phyloP scores from a whole-genome alignment of 2,329 filamentous ascomycete genomes.

The Colletotrichum caudatum region DNA sequence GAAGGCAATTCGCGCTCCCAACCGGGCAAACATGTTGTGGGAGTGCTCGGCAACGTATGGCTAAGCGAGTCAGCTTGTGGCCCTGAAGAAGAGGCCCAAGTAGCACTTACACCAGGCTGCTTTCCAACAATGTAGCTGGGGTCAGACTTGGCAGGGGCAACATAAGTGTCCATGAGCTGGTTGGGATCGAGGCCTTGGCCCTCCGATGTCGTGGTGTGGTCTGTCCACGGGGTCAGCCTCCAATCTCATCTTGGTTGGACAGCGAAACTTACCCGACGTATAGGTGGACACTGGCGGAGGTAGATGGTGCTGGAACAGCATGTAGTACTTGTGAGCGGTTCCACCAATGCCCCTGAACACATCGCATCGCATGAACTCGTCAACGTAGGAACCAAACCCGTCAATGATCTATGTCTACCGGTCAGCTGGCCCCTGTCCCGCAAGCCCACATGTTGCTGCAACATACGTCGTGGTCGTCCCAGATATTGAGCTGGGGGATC shows the following conservation, averaged over 20 bases:
- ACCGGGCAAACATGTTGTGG: conserved; percentile 84
- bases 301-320: conserved; percentile 96
- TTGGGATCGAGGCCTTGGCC: conserved; percentile 71
- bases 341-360: conserved; percentile 94
- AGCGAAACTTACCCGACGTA: conserved; percentile 72
- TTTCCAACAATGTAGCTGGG: conserved; percentile 82
- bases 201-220: conserved; percentile 33
- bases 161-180: conserved; percentile 81
- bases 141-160: conserved; percentile 68
- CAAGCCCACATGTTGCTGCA: conserved; percentile 48
- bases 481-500: conserved; percentile 96
- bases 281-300: conserved; percentile 88
- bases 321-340: conserved; percentile 96
- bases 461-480: conserved; percentile 90
- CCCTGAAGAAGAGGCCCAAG: conserved; percentile 62
- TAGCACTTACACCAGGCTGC: conserved; percentile 75
- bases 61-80: conserved; percentile 59
- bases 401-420: conserved; percentile 77
- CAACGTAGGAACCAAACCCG: conserved; percentile 93
- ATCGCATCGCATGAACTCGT: conserved; percentile 91
- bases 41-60: conserved; percentile 93
- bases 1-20: conserved; percentile 87
- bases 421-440: not conserved
- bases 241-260: conserved; percentile 44
- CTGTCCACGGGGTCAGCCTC: conserved; percentile 41